Evolutionary conservation across 2,329 filamentous ascomycete species (phyloP).

Genomic region (Claviceps sp.): DNA sequence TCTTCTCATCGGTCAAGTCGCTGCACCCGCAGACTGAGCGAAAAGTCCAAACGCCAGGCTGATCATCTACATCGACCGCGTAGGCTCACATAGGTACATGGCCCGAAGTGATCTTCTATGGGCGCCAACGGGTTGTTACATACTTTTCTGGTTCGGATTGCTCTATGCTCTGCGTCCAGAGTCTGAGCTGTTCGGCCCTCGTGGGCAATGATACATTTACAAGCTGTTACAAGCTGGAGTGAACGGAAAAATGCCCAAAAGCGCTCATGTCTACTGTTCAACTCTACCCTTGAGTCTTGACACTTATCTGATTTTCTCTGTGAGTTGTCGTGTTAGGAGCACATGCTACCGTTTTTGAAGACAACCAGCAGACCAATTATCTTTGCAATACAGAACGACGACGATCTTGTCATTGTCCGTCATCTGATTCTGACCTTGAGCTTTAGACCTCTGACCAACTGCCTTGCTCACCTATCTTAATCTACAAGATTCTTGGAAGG

Average conservation of each 20-base stretch:
- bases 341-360: background rate
- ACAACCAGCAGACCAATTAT: background rate
- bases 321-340: background rate
- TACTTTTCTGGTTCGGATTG: too few species aligned
- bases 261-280: background rate
- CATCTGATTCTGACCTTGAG: background rate
- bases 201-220: background rate
- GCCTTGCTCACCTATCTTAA: background rate
- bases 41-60: too few species aligned
- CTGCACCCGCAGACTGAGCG: too few species aligned
- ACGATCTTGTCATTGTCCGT: background rate
- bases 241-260: background rate
- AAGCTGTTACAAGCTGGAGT: background rate
- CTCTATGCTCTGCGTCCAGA: background rate
- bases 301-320: background rate
- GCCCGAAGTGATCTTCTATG: constrained; percentile 19
- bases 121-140: constrained; percentile 14
- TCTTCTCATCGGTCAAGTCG: too few species aligned
- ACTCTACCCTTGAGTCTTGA: background rate
- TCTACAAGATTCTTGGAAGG: too few species aligned
- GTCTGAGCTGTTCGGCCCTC: background rate
- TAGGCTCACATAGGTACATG: constrained; percentile 18
- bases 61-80: constrained; percentile 9
- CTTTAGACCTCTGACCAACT: background rate
- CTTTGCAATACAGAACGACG: background rate